Evolutionary conservation across 441 rosid species (phyloP), one percentile per base, ranked within the genome.

Genomic region (Monsonia emarginata): DNA sequence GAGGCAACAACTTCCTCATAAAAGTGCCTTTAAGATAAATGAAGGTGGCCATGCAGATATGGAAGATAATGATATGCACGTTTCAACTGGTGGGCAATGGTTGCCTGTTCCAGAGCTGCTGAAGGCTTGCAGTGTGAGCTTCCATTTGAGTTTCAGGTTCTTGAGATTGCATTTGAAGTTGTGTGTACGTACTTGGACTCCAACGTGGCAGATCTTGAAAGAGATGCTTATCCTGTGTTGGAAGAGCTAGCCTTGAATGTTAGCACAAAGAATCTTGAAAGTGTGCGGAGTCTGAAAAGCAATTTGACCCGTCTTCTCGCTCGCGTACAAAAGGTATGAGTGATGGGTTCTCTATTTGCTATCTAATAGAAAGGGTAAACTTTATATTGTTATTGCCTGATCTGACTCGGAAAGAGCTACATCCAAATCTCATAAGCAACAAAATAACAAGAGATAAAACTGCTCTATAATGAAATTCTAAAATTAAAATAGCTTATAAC

Each of bases 121-220:
- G 98, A 90, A 67, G 91, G 95, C n/a, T 75, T 84, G 68, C 91
- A 89, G 64, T 72, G 76, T 67, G 95, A 90, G 76, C 96, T 91
- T 62, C 97, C 96, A 4, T 94, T 94, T 69, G 99, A 91, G 75
- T 86, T 94, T 81, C 95, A 91, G 74, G 96, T 94, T 69, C 88
- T 94, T 48, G 99, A 94, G 86, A 86, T 91, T 64, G 99, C 99
- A 18, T 79, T 94, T 2, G 94, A 94, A 76, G 84, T 84, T 48
- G 94, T 89, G 48, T 94, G 96, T 65, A 80, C 87, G 1, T 82
- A 65, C 74, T 78, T 89, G 79, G 96, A 88, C 67, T 77, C 74
- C 44, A 78, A 75, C 48, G 97, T 91, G 66, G 87, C 81, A 22
- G 85, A 85, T 2, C 88, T 94, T 48, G 97, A 88, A 82, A 82